phyloP scores from a whole-genome alignment of 768 basidiomycete species.

The Leccinum truebloodii region DNA sequence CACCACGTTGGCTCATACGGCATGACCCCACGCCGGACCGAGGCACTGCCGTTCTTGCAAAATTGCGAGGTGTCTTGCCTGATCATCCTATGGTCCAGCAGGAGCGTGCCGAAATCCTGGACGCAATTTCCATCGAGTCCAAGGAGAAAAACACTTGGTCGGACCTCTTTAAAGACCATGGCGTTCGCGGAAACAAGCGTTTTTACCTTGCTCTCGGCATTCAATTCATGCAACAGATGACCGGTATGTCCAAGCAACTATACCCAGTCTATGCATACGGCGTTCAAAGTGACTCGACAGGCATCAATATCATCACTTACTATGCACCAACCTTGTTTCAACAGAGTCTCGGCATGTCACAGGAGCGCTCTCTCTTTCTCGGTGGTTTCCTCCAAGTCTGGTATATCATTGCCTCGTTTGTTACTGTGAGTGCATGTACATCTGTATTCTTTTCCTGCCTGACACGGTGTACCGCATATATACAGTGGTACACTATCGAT shows the following conservation, averaged over 20 bases:
- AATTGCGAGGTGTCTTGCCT: neutral
- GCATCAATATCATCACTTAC: slow-evolving; percentile 13
- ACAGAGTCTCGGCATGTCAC: slow-evolving; percentile 9
- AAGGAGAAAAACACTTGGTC: slow-evolving; percentile 8
- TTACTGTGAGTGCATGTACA: slow-evolving; percentile 1
- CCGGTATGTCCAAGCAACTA: neutral
- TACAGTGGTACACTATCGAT: slow-evolving; percentile 11
- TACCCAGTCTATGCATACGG: neutral
- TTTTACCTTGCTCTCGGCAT: slow-evolving; percentile 12
- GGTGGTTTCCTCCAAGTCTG: slow-evolving; percentile 12
- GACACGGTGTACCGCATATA: neutral
- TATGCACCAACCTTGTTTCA: slow-evolving; percentile 12
- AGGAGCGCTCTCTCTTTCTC: slow-evolving; percentile 4
- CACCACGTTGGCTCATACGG: slow-evolving; percentile 8
- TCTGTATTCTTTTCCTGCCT: neutral
- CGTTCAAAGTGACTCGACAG: neutral
- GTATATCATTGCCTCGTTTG: slow-evolving; percentile 11
- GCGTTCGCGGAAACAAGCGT: slow-evolving; percentile 7
- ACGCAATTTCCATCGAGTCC: slow-evolving; percentile 6
- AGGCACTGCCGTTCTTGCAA: slow-evolving; percentile 7
- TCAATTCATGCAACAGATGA: slow-evolving; percentile 16
- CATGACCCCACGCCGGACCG: slow-evolving; percentile 4
- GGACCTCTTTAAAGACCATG: slow-evolving; percentile 10
- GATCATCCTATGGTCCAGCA: slow-evolving; percentile 2
- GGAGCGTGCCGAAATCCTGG: slow-evolving; percentile 3